Conservation (phyloP, 2,329 filamentous ascomycete species). For the Ascochyta fabae region DNA sequence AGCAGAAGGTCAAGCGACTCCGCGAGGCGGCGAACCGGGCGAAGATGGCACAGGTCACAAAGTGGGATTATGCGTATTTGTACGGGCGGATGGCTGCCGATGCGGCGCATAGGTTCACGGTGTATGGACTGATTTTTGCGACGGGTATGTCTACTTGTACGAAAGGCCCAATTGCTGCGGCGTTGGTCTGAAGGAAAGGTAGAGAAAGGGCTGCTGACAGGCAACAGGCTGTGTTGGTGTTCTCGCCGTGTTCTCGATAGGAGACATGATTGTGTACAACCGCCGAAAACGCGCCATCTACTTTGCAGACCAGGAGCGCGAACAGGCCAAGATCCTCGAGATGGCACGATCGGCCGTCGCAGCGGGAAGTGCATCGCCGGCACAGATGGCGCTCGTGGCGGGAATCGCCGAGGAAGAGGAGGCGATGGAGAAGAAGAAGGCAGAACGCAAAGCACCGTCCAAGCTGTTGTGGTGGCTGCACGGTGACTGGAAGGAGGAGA, state of each 20-base stretch:
- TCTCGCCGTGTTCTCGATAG: conserved; percentile 68
- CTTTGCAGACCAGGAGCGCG: conserved; percentile 60
- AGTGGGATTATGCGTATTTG: conserved; percentile 57
- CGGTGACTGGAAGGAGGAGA: conserved; percentile 48
- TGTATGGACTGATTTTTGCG: conserved; percentile 65
- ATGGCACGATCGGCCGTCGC: conserved; percentile 53
- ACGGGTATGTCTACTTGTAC: conserved; percentile 56
- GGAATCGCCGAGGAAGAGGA: conserved; percentile 69
- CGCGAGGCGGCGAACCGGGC: conserved; percentile 57
- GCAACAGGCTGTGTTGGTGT: conserved; percentile 62
- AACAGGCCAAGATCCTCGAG: conserved; percentile 52
- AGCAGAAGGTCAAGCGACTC: conserved; percentile 61
- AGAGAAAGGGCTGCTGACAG: background rate
- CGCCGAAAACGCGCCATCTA: conserved; percentile 68
- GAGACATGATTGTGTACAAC: conserved; percentile 72
- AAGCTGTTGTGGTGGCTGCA: conserved; percentile 46
- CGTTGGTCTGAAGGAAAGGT: background rate
- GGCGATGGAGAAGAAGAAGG: conserved; percentile 48
- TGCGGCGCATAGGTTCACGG: conserved; percentile 65
- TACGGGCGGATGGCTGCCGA: conserved; percentile 58
- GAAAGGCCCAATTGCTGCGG: conserved; percentile 18
- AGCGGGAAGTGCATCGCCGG: conserved; percentile 55
- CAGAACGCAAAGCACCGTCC: conserved; percentile 39
- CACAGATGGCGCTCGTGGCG: conserved; percentile 59
- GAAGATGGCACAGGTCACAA: conserved; percentile 58